Evolutionary conservation across 1,284 basidiomycete genomes (phyloP).

Genomic region (Afroboletus lepidellus): DNA sequence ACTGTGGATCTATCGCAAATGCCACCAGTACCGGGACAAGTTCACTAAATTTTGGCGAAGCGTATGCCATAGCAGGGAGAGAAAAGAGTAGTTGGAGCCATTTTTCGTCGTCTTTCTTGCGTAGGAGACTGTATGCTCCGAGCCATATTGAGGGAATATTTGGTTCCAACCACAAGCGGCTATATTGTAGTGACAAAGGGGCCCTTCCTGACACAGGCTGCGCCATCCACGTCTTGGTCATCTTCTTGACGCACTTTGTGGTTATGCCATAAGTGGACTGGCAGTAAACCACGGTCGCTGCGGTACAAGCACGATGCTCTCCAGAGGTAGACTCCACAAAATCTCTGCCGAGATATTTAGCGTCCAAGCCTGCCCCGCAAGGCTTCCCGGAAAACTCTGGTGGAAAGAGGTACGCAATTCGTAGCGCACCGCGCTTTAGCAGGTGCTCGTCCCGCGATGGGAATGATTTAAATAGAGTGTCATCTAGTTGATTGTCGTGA

Average conservation of each 20-base stretch:
- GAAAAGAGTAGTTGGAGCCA: constrained; percentile 33
- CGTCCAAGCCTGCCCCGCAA: constrained; percentile 4
- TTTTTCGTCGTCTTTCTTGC: constrained; percentile 8
- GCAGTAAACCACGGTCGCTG: constrained; percentile 10
- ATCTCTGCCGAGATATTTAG: constrained; percentile 21
- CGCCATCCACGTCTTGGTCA: neutral
- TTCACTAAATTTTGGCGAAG: constrained; percentile 1
- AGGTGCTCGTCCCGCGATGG: constrained; percentile 9
- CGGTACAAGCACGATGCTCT: constrained; percentile 18
- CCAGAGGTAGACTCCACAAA: neutral
- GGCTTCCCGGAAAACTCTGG: constrained; percentile 1
- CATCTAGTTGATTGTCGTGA: neutral
- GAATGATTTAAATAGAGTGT: constrained; percentile 8
- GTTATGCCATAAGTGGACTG: neutral
- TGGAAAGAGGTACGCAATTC: constrained; percentile 16
- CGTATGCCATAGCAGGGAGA: constrained; percentile 34
- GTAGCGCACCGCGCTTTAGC: constrained; percentile 14
- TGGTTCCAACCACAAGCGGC: constrained; percentile 20
- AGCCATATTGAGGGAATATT: constrained; percentile 30
- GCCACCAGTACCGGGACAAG: constrained; percentile 34
- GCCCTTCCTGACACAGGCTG: neutral
- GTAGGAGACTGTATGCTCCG: constrained; percentile 33
- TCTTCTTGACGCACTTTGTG: constrained; percentile 2
- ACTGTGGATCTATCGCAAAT: constrained; percentile 26
- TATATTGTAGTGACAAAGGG: constrained; percentile 20